Evolutionary conservation across 805 yeast species (phyloP), one percentile per base, ranked within the genome.

Genomic region (Candida ovalis): DNA sequence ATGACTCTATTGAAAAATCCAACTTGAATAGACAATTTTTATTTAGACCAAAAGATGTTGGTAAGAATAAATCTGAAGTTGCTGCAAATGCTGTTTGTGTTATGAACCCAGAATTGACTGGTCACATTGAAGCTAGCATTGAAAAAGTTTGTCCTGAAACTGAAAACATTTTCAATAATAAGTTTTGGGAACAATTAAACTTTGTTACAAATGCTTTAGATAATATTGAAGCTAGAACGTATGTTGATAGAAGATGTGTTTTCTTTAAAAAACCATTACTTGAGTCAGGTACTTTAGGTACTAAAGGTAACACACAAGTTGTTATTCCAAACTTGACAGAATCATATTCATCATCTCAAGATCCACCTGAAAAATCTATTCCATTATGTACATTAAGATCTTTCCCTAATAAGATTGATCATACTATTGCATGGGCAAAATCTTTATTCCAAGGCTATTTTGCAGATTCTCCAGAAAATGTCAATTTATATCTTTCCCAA

Each of bases 341-440:
- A 71, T 87, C 96, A 4, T 94, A 94, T 70, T 88, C 97, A 3
- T 87, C 97, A 1, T 88, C 96, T 12, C 95, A 89, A 67, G 99
- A 94, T 70, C 99, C 99, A 40, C 99, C 99, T 35, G 99, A 94
- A 74, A 90, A 90, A 70, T 83, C 96, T 3, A 91, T 94, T 62
- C 99, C 99, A 28, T 77, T 94, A 62, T 94, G 99, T 78, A 94
- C 99, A 2, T 77, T 94, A 64, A 84, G 98, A 71, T 88, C 96
- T 3, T 94, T 94, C 84, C 99, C 99, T 48, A 88, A 90, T 70
- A 92, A 92, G 71, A 94, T 94, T 60, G 99, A 94, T 66, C 99
- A 94, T 65, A 94, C 99, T 1, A 94, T 94, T 71, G 98, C 99
- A 5, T 94, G 99, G 99, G 96, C 98, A 15, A 95, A 95, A 72